Evolutionary conservation across 2,329 filamentous ascomycete species (phyloP).

Genomic region (Phialocephala sp.): DNA sequence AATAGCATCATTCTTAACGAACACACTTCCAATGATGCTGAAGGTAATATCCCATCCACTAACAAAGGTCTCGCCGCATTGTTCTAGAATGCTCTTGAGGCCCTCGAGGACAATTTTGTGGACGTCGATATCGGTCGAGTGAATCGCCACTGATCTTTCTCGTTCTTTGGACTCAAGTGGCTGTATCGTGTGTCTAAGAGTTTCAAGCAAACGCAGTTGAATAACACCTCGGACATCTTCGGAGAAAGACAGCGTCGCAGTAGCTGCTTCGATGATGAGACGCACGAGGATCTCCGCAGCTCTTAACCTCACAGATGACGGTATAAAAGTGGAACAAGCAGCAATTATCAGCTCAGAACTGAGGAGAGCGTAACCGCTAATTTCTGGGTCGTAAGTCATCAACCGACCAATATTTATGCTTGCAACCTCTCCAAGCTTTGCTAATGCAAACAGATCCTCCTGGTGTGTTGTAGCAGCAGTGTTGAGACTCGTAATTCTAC

Average conservation of each 20-base stretch:
- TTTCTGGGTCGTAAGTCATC: constrained; percentile 66
- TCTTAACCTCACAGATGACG: constrained; percentile 59
- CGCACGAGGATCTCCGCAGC: constrained; percentile 70
- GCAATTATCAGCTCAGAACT: constrained; percentile 58
- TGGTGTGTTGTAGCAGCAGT: constrained; percentile 57
- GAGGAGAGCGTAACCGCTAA: constrained; percentile 79
- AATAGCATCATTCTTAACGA: constrained; percentile 52
- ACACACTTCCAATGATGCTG: constrained; percentile 82
- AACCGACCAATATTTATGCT: constrained; percentile 78
- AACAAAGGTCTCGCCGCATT: constrained; percentile 82
- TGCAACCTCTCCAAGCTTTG: constrained; percentile 75
- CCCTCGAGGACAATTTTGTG: constrained; percentile 82
- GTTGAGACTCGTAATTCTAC: constrained; percentile 52
- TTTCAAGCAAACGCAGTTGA: constrained; percentile 73
- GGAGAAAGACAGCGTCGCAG: constrained; percentile 58
- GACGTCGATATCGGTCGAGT: constrained; percentile 75
- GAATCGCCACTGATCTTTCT: constrained; percentile 60
- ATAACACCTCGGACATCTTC: constrained; percentile 61
- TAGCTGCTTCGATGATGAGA: constrained; percentile 62
- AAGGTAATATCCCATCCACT: constrained; percentile 88
- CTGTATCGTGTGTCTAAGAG: constrained; percentile 65
- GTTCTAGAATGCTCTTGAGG: constrained; percentile 81
- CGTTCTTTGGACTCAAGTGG: constrained; percentile 61
- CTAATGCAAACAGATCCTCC: constrained; percentile 70
- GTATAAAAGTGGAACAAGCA: constrained; percentile 53